These are phyloP conservation scores for Dothideomycetes sp. DNA, from an alignment of 2,329 filamentous ascomycete genomes.

Conservation along the genomic window DNA sequence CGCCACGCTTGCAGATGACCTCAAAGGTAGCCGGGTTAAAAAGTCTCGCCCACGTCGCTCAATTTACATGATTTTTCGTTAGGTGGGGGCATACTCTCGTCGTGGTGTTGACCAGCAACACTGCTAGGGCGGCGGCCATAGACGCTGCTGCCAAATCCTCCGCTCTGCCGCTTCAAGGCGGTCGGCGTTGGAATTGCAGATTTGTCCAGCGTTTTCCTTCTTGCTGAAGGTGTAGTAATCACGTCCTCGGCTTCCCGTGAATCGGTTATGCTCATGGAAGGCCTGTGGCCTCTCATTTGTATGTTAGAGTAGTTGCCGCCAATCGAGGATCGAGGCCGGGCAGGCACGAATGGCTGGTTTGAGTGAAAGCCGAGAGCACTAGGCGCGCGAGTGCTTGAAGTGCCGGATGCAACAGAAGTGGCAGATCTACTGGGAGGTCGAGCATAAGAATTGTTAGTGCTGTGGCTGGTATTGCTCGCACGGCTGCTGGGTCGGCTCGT, in stretches of 20 bases:
- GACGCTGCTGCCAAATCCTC: slow-evolving; percentile 12
- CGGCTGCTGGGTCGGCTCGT: slow-evolving; percentile 61
- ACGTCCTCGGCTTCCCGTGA: slow-evolving; percentile 11
- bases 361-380: background rate
- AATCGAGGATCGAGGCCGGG: slow-evolving; percentile 61
- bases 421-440: slow-evolving; percentile 58
- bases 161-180: slow-evolving; percentile 42
- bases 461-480: slow-evolving; percentile 48
- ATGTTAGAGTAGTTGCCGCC: slow-evolving; percentile 41
- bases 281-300: slow-evolving; percentile 17
- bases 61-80: slow-evolving; percentile 11
- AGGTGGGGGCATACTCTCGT: slow-evolving; percentile 8
- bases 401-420: slow-evolving; percentile 45
- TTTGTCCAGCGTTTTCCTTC: slow-evolving; percentile 31
- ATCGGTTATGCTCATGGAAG: slow-evolving; percentile 17
- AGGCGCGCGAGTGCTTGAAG: slow-evolving; percentile 51
- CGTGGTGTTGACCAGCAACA: slow-evolving; percentile 5
- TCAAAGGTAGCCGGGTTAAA: slow-evolving; percentile 6
- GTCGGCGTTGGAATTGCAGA: slow-evolving; percentile 40
- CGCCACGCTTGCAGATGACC: background rate
- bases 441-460: slow-evolving; percentile 31
- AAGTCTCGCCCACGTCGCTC: slow-evolving; percentile 24
- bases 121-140: slow-evolving; percentile 9
- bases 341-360: slow-evolving; percentile 3
- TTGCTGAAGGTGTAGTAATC: slow-evolving; percentile 27